Percentiles rank a stretch among this genome's conserved stretches.
These are phyloP conservation scores for Hanseniaspora nectarophila DNA, from an alignment of 805 yeast genomes.

Conservation along the genomic window DNA sequence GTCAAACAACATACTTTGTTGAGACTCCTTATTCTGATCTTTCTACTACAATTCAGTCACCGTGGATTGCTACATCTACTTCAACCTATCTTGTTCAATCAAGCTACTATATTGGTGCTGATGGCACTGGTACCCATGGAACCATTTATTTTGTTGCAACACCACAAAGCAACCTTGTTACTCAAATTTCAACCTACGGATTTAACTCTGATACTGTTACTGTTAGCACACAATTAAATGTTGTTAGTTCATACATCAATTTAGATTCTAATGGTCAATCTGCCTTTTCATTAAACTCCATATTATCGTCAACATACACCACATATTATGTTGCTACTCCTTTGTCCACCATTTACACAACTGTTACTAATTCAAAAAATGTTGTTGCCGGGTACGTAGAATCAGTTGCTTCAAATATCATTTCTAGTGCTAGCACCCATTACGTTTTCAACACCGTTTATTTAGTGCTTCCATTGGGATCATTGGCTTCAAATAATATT, in stretches of 20 bases:
- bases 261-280: background rate
- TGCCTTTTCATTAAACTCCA: background rate
- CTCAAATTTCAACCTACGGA: background rate
- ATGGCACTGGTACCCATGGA: conserved; percentile 16
- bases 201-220: background rate
- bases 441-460: background rate
- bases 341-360: background rate
- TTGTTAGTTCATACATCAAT: background rate
- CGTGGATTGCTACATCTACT: background rate
- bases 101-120: conserved; percentile 9
- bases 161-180: conserved; percentile 11
- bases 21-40: conserved; percentile 16
- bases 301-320: background rate
- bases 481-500: background rate
- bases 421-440: background rate
- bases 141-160: conserved; percentile 17
- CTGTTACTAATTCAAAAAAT: background rate
- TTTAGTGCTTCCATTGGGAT: background rate
- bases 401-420: background rate
- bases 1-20: conserved; percentile 16
- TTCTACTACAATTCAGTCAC: background rate
- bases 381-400: background rate
- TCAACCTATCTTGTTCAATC: background rate
- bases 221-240: background rate
- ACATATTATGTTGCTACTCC: conserved; percentile 1